Conservation (phyloP, 805 yeast genomes). For the Wickerhamiella azyma region DNA sequence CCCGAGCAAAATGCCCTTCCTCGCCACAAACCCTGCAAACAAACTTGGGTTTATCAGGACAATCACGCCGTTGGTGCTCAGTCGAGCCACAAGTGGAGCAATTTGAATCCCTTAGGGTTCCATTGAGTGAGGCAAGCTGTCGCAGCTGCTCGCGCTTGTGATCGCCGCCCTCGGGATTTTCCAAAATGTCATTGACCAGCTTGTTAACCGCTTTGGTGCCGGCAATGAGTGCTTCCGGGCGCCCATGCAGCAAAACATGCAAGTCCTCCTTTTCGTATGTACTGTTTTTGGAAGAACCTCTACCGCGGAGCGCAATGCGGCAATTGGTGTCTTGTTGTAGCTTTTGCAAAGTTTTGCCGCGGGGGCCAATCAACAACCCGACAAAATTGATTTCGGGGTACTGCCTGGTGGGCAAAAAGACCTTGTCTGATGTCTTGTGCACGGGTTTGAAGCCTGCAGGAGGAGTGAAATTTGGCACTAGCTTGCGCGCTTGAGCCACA, state of each 20-base stretch:
- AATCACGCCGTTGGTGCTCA: constrained; percentile 52
- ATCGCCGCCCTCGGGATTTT: constrained; percentile 87
- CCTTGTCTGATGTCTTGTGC: constrained; percentile 62
- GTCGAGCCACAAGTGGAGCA: constrained; percentile 52
- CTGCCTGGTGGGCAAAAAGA: constrained; percentile 70
- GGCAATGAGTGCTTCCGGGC: neutral
- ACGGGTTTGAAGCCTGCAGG: constrained; percentile 67
- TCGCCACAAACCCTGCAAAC: constrained; percentile 70
- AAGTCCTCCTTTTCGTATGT: constrained; percentile 46
- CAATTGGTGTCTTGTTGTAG: constrained; percentile 83
- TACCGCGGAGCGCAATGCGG: constrained; percentile 78
- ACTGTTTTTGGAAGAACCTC: constrained; percentile 35
- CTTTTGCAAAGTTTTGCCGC: constrained; percentile 78
- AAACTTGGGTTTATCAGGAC: constrained; percentile 36
- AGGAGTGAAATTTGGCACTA: constrained; percentile 63
- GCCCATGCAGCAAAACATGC: constrained; percentile 80
- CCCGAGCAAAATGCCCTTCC: constrained; percentile 77
- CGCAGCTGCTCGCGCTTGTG: constrained; percentile 80
- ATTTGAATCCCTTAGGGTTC: constrained; percentile 76
- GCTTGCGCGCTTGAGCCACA: constrained; percentile 58
- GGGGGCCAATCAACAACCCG: constrained; percentile 83
- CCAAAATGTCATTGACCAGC: constrained; percentile 59
- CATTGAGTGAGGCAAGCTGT: constrained; percentile 86
- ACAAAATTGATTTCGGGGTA: constrained; percentile 89
- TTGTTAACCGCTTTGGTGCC: constrained; percentile 31